phyloP scores from a whole-genome alignment of 306 rosid species.

The Morella rubra region DNA sequence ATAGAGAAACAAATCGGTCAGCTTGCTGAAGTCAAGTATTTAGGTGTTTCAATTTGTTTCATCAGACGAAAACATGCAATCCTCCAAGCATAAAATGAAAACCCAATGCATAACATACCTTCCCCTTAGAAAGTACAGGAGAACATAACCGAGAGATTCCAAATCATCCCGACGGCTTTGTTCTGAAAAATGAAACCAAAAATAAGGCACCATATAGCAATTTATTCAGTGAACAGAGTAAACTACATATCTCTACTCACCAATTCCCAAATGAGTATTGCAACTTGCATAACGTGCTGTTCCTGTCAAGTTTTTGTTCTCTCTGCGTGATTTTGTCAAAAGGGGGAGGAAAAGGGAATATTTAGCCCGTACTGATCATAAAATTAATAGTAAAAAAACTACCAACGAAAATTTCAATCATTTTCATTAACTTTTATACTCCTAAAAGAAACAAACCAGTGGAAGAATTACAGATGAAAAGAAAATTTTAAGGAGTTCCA shows the following conservation, averaged over 20 bases:
- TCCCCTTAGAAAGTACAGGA: slow-evolving; percentile 83
- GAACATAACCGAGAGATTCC: slow-evolving; percentile 88
- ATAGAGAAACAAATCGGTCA: slow-evolving; percentile 33
- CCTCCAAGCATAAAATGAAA: slow-evolving; percentile 1
- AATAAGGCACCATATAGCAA: slow-evolving; percentile 21
- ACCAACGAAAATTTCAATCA: background rate
- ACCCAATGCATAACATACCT: slow-evolving; percentile 49
- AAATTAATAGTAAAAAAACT: background rate
- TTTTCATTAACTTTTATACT: background rate
- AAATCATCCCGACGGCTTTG: slow-evolving; percentile 93
- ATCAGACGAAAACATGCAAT: background rate
- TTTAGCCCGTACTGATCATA: slow-evolving; percentile 24
- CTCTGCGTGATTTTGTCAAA: slow-evolving; percentile 54
- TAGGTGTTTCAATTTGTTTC: background rate
- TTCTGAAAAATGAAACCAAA: slow-evolving; percentile 48
- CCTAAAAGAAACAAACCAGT: background rate
- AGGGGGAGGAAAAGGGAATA: slow-evolving; percentile 20
- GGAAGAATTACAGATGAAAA: background rate
- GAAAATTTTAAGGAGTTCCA: background rate
- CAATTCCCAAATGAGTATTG: slow-evolving; percentile 82
- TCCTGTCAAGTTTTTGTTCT: slow-evolving; percentile 81
- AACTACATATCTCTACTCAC: slow-evolving; percentile 38
- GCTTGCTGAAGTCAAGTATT: background rate
- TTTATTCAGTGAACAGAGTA: slow-evolving; percentile 12
- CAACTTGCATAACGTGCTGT: slow-evolving; percentile 92